phyloP scores from a whole-genome alignment of 306 rosid genomes.

The Elaeagnus macrophylla region DNA sequence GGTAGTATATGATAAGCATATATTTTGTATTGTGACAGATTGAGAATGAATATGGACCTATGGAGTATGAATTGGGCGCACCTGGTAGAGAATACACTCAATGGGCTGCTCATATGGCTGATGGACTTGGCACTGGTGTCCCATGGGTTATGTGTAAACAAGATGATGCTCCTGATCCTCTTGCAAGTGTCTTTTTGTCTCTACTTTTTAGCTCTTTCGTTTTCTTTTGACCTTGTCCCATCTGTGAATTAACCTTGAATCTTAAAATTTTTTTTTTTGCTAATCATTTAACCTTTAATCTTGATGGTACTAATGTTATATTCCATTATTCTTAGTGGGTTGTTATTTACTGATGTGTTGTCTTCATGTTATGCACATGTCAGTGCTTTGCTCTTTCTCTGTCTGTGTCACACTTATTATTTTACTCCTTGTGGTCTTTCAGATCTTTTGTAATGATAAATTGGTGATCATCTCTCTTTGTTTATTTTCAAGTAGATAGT shows the following conservation, averaged over 20 bases:
- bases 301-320: slow-evolving; percentile 10
- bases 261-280: too few relatives aligned
- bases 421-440: slow-evolving; percentile 14
- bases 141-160: slow-evolving; percentile 99
- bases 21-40: slow-evolving; percentile 42
- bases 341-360: slow-evolving; percentile 20
- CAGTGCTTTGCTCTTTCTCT: slow-evolving; percentile 16
- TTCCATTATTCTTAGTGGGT: slow-evolving; percentile 28
- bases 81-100: slow-evolving; percentile 69
- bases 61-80: slow-evolving; percentile 81
- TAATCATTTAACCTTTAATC: too few relatives aligned
- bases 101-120: slow-evolving; percentile 97
- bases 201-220: slow-evolving; percentile 8
- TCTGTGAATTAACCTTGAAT: too few relatives aligned
- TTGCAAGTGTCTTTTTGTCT: slow-evolving; percentile 44
- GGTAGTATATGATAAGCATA: slow-evolving; percentile 9
- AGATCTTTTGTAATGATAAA: slow-evolving; percentile 14
- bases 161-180: slow-evolving; percentile 99
- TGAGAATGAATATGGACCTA: slow-evolving; percentile 95
- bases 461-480: slow-evolving; percentile 13
- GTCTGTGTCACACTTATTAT: slow-evolving; percentile 11
- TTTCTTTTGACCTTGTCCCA: slow-evolving; percentile 15
- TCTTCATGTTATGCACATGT: slow-evolving; percentile 24
- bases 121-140: slow-evolving; percentile 84
- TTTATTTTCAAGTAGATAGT: slow-evolving; percentile 10